Conservation (phyloP, 345 rosid species). For the Limnanthes douglasii region DNA sequence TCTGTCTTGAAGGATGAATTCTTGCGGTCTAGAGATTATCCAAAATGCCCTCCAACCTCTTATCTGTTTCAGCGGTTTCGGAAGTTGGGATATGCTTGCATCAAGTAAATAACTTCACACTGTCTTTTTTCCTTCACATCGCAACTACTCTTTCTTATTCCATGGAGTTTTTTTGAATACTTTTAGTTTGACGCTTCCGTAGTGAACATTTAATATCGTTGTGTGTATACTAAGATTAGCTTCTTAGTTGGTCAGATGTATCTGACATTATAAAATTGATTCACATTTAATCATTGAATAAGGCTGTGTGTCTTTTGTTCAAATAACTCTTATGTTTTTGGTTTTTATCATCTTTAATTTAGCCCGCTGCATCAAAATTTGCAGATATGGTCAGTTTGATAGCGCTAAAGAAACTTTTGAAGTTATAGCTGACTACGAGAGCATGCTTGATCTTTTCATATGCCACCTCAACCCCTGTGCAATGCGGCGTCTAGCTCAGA, state of each 20-base stretch:
- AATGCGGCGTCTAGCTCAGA: slow-evolving; percentile 95
- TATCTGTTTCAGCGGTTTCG: slow-evolving; percentile 86
- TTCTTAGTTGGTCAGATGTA: background rate
- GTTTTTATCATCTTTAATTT: slow-evolving; percentile 1
- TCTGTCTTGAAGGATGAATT: slow-evolving; percentile 90
- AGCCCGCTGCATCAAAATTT: too few species aligned
- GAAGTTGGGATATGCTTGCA: slow-evolving; percentile 93
- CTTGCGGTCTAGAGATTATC: slow-evolving; percentile 96
- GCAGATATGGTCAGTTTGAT: slow-evolving; percentile 96
- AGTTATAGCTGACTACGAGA: slow-evolving; percentile 87
- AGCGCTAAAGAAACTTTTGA: slow-evolving; percentile 95
- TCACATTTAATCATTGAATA: too few species aligned
- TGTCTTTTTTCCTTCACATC: too few species aligned
- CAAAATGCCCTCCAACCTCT: slow-evolving; percentile 91
- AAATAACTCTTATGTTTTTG: background rate
- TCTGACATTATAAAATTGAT: too few species aligned
- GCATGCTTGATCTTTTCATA: slow-evolving; percentile 88
- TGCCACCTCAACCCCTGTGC: slow-evolving; percentile 99
- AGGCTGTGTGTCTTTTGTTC: too few species aligned
- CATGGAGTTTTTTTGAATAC: too few species aligned
- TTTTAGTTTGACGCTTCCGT: too few species aligned
- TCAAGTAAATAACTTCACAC: slow-evolving; percentile 37
- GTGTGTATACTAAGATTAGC: too few species aligned
- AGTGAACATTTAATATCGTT: too few species aligned
- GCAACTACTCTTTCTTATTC: too few species aligned